Evolutionary conservation across 1,284 basidiomycete species (phyloP).

Genomic region (Uromyces viciae-fabae): DNA sequence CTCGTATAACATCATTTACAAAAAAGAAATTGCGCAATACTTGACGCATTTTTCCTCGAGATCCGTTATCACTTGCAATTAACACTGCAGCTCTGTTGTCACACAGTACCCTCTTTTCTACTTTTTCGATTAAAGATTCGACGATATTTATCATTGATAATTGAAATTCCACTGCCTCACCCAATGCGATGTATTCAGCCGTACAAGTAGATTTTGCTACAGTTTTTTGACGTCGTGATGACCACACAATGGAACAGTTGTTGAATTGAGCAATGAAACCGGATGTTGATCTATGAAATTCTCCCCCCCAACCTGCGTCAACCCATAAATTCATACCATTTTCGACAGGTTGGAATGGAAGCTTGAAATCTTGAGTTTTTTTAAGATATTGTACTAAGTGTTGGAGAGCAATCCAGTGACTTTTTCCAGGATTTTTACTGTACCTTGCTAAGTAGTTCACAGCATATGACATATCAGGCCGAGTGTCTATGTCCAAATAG

Average conservation of each 20-base stretch:
- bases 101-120: neutral
- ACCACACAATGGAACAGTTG: neutral
- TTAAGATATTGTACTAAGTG: neutral
- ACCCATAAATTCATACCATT: neutral
- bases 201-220: neutral
- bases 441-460: constrained; percentile 13
- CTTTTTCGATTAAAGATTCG: neutral
- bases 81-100: neutral
- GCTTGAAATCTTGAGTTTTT: neutral
- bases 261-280: neutral
- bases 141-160: neutral
- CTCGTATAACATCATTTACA: neutral
- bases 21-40: neutral
- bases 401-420: neutral
- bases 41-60: neutral
- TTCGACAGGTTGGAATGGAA: neutral
- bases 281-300: neutral
- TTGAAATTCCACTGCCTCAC: neutral
- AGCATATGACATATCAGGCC: constrained; percentile 9
- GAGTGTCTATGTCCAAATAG: neutral
- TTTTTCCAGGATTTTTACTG: neutral
- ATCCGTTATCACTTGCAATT: neutral
- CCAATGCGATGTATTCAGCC: neutral
- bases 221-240: neutral
- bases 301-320: neutral